Conservation (phyloP, 208 protist genomes). For the Balamuthia mandrillaris region DNA sequence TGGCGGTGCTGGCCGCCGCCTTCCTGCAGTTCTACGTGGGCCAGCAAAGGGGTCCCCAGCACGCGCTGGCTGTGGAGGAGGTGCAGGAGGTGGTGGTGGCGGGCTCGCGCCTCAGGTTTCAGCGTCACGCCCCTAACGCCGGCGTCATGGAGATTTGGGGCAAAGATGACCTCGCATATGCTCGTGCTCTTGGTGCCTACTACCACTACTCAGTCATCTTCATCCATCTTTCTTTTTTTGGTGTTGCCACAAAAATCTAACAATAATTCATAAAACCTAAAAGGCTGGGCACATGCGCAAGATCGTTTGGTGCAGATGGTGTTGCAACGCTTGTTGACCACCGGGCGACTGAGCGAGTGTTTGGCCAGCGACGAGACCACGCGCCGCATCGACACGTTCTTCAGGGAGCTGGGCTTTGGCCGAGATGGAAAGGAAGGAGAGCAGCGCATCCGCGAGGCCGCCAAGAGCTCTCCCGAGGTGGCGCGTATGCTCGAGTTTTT, state of each 20-base stretch:
- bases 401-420: not conserved
- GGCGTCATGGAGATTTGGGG: not conserved
- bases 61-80: too few species aligned
- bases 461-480: not conserved
- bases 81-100: too few species aligned
- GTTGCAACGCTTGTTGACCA: not conserved
- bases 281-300: constrained; percentile 4
- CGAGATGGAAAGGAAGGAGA: too few species aligned
- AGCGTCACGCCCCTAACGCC: not conserved
- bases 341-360: not conserved
- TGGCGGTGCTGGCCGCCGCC: too few species aligned
- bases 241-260: not conserved
- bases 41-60: too few species aligned
- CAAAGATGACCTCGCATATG: constrained; percentile 13
- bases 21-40: too few species aligned
- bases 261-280: not conserved
- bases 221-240: not conserved
- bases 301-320: constrained; percentile 24
- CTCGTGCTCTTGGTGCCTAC: not conserved
- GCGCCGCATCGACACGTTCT: not conserved
- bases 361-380: not conserved
- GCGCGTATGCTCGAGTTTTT: not conserved
- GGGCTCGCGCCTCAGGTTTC: not conserved
- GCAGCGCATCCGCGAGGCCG: too few species aligned
- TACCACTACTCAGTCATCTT: not conserved